Base-by-base conservation (phyloP, 1,139 yeast genomes). In the Magnusiomyces magnusii region DNA sequence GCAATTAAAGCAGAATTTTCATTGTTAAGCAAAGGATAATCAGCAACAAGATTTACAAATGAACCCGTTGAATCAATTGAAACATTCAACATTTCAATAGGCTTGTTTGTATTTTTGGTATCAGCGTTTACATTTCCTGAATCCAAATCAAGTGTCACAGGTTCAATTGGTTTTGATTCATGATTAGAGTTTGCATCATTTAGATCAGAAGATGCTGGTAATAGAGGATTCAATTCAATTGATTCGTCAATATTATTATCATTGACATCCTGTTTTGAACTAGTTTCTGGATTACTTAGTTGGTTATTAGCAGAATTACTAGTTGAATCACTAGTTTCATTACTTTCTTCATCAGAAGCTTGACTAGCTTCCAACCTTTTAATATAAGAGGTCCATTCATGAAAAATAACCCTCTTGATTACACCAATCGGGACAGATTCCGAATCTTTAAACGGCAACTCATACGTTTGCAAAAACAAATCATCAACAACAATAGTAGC, bases 371-470 rank as follows among this genome's bases (percentile, higher is more conserved):
- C 36, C 36, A 41, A n/a, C 44, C 17, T 41, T 9, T n/a, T 41
- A 5, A 27, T 51, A 41, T 34, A 42, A 19, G 47, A 39, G n/a
- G 25, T 57, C 62, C 62, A 60, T 21, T 47, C 51, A 24, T 57
- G 51, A 23, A 44, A 55, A 19, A 69, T 58, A 58, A 65, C 60
- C 47, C 58, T 58, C 50, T 67, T 68, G 34, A 69, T 61, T 10
- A 61, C 59, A 28, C 65, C 68, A 2, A 69, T 61, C 7, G 64
- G 54, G 23, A 67, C 56, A 24, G 49, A 50, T 39, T 63, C 65
- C 5, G 68, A 63, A 2, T 60, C 62, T 36, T 61, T 57, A 51
- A 63, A 62, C 1, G 60, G 58, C 42, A 67, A 58, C 24, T 62
- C 56, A 52, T 67, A 66, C 5, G 60, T 24, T 23, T 61, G 53